phyloP scores from a whole-genome alignment of 2,329 filamentous ascomycete genomes.

The Xylariaceae sp. region DNA sequence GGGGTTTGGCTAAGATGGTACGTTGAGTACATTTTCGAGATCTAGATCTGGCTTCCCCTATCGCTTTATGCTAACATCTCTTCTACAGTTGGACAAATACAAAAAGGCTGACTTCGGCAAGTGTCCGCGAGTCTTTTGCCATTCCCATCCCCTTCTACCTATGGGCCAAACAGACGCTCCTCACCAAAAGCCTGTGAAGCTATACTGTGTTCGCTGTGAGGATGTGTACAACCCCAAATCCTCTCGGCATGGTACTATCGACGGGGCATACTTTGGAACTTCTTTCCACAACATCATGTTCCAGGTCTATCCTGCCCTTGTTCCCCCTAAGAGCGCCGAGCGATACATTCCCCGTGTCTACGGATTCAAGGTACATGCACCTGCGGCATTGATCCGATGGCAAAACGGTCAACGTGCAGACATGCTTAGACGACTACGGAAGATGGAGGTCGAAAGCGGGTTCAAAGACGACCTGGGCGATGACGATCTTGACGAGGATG shows the following conservation, averaged over 20 bases:
- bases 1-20: conserved; percentile 95
- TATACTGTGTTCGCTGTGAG: conserved; percentile 96
- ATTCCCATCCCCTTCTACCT: conserved; percentile 86
- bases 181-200: conserved; percentile 85
- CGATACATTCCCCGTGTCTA: conserved; percentile 89
- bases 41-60: neutral
- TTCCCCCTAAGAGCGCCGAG: conserved; percentile 78
- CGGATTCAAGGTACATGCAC: conserved; percentile 91
- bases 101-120: conserved; percentile 98
- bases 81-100: conserved; percentile 85
- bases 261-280: conserved; percentile 96
- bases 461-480: conserved; percentile 68
- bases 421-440: conserved; percentile 71
- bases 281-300: conserved; percentile 99
- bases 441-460: conserved; percentile 70
- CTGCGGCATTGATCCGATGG: conserved; percentile 85
- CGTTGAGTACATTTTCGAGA: conserved; percentile 16
- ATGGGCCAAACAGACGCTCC: conserved; percentile 91
- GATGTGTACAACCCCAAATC: conserved; percentile 99
- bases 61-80: conserved; percentile 6
- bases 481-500: conserved; percentile 59
- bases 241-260: conserved; percentile 84
- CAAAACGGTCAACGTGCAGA: conserved; percentile 77
- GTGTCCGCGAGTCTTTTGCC: conserved; percentile 93
- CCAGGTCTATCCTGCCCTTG: conserved; percentile 90